Base-by-base conservation (phyloP, 179 eudicot genomes). In the Patellifolia procumbens region DNA sequence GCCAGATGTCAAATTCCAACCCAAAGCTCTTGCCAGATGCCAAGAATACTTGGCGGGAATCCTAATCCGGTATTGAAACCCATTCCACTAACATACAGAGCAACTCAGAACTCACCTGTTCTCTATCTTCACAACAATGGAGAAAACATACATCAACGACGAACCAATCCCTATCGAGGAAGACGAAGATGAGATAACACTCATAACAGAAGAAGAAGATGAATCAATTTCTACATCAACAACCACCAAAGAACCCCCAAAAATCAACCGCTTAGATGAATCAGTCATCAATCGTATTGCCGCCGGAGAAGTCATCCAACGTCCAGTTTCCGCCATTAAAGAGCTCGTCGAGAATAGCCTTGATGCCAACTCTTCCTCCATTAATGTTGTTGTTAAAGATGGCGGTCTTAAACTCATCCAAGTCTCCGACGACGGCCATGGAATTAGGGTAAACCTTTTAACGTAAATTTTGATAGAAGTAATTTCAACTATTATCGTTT, bases 361-460 rank as follows among this genome's bases (percentile, higher is more conserved):
- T 65, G 98, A 94, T 61, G 98, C 98, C 34, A 80, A 74, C 28
- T 86, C 97, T 29, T 73, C 92, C 70, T 81, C 90, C 77, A 73
- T 94, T 13, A 85, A 78, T 31, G 89, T 94, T 60, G 79, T 74
- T 67, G 86, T 94, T 39, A 92, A 92, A 80, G 98, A 94, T 74
- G 94, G 91, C 19, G 98, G 98, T 26, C 91, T 94, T 24, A 81
- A 75, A 71, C 94, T 91, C 73, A 92, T 91, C 34, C 98, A 91
- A 81, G 92, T 94, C 73, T 89, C 97, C 69, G 98, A 94, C 45
- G 94, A 94, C 67, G 98, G 98, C 72, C 98, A 94, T 79, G 97
- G 94, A 43, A 92, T 94, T 74, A 83, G 92, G 73, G 93, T 94
- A 81, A 48, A 63, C 31, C 8, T 42, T 4, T 7, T 52, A 62